These are phyloP conservation scores for Funneliformis mosseae DNA, from an alignment of 192 early-diverging fungal species.

Conservation along the genomic window DNA sequence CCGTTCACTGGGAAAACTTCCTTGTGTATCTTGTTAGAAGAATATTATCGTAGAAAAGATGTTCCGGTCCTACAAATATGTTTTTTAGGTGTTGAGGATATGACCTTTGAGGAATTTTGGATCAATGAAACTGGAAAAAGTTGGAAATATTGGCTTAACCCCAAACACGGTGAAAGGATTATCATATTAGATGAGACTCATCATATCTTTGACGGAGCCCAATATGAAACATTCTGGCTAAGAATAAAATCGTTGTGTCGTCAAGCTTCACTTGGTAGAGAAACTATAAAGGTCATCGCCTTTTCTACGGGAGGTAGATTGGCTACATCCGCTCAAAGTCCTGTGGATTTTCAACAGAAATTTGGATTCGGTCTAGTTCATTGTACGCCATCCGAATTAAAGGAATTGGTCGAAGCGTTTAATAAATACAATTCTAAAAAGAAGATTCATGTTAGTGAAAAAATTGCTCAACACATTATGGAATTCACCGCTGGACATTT, in stretches of 20 bases:
- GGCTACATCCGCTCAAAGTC: constrained; percentile 17
- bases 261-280: constrained; percentile 4
- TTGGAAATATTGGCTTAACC: constrained; percentile 33
- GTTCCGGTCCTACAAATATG: constrained; percentile 20
- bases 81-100: constrained; percentile 30
- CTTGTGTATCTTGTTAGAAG: constrained; percentile 24
- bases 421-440: constrained; percentile 25
- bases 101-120: constrained; percentile 31
- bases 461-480: constrained; percentile 25
- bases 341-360: constrained; percentile 29
- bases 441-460: constrained; percentile 28
- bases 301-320: constrained; percentile 30
- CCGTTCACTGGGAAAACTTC: constrained; percentile 32
- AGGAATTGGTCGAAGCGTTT: constrained; percentile 22
- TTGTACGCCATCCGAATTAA: constrained; percentile 14
- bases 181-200: constrained; percentile 31
- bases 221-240: constrained; percentile 29
- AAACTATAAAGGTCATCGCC: constrained; percentile 15
- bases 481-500: constrained; percentile 28
- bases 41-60: constrained; percentile 16
- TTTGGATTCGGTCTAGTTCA: constrained; percentile 26
- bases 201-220: constrained; percentile 3
- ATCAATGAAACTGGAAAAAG: constrained; percentile 28
- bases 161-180: constrained; percentile 27
- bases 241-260: constrained; percentile 23